Evolutionary conservation across 192 early-diverging fungal genomes (phyloP), one percentile per base, ranked within the genome.

Genomic region (Coemansia reversa): DNA sequence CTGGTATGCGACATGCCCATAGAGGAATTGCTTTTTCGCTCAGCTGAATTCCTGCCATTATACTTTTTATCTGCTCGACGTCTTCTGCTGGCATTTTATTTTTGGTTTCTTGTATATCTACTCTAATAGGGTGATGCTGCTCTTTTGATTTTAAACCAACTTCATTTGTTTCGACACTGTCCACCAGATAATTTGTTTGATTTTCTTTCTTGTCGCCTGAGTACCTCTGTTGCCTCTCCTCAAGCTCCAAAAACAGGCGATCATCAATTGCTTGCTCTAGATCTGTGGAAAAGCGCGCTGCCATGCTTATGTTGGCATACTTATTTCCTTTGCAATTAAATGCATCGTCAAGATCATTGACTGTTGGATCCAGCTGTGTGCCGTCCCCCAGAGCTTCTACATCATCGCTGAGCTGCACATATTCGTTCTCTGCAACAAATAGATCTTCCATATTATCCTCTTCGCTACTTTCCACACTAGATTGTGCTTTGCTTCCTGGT

Each of bases 21-120:
- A 67, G 72, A 0, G 77, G 77, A 9, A 75, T 66, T 12, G 72
- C 77, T n/a, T 51, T 28, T 4, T 74, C 65, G 47, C 62, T 63
- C 20, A 80, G 51, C n/a, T 68, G 68, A 35, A 80, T 71, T 9
- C 72, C 69, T 2, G 72, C 72, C 77, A 80, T 80, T 5, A 74
- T 66, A 42, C 51, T 54, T 22, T 70, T 74, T 48, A 80, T 80
- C 39, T 74, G 72, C 49, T 35, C 52, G 9, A 71, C 35, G 5
- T 74, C 68, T 16, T 80, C 69, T 25, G 69, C 65, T 16, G 77
- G 35, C 77, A 80, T 80, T 25, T 28, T 62, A 22, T 29, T 28
- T 23, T 29, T 32, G 1, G 61, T 32, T 0, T 29, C 32, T 9
- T 18, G 33, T 27, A 79, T 35, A 24, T 23, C 42, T 14, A 80